phyloP scores from a whole-genome alignment of 1,139 yeast species.

The Yamadazyma dushanensis region DNA sequence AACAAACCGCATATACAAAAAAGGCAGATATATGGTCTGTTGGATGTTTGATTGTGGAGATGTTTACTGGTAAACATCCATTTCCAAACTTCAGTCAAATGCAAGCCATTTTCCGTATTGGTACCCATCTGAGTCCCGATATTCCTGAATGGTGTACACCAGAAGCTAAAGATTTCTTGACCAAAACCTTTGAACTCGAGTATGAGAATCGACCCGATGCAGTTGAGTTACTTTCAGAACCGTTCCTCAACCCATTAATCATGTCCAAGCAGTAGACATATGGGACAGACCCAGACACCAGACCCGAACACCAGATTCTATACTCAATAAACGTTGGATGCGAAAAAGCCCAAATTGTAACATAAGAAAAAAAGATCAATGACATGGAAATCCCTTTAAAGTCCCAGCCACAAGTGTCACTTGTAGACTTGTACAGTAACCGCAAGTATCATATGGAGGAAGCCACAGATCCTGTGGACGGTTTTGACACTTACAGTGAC shows the following conservation, averaged over 20 bases:
- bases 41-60: slow-evolving; percentile 87
- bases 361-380: slow-evolving; percentile 4
- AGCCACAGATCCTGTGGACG: slow-evolving; percentile 6
- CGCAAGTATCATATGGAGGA: slow-evolving; percentile 22
- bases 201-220: slow-evolving; percentile 75
- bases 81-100: slow-evolving; percentile 91
- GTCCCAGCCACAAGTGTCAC: slow-evolving; percentile 43
- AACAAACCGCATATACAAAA: slow-evolving; percentile 83
- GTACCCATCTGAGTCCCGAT: slow-evolving; percentile 75
- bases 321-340: slow-evolving; percentile 1
- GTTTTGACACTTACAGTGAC: slow-evolving; percentile 3
- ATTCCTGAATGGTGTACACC: slow-evolving; percentile 76
- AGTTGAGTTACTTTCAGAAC: slow-evolving; percentile 61
- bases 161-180: slow-evolving; percentile 67
- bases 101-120: slow-evolving; percentile 94
- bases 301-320: too few species aligned
- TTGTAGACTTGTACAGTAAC: slow-evolving; percentile 30
- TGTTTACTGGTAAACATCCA: slow-evolving; percentile 94
- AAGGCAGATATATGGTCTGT: slow-evolving; percentile 96
- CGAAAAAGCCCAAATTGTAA: not conserved
- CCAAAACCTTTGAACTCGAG: slow-evolving; percentile 71
- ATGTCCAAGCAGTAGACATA: slow-evolving; percentile 30
- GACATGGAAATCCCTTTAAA: slow-evolving; percentile 46
- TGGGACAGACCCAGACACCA: too few species aligned
- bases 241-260: slow-evolving; percentile 55